phyloP scores from a whole-genome alignment of 306 rosid genomes.

The Cicer arietinum region DNA sequence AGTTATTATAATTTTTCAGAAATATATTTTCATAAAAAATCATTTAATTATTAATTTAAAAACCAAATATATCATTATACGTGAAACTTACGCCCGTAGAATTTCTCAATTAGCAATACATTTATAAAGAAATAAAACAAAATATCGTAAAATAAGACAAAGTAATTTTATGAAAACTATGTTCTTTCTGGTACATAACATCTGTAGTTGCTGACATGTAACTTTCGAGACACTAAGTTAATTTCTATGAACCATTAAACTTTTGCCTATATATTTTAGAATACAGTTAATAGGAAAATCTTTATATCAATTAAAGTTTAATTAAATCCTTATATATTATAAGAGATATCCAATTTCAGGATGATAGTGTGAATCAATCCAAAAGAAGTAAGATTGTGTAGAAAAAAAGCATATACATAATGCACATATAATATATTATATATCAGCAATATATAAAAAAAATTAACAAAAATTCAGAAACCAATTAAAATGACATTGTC shows the following conservation, averaged over 20 bases:
- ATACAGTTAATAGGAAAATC: conserved; percentile 5
- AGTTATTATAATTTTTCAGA: no score
- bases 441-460: conserved; percentile 4
- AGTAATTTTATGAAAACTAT: conserved; percentile 1
- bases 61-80: no score
- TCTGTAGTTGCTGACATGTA: conserved; percentile 26
- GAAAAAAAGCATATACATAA: conserved; percentile 27
- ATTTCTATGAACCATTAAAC: neutral
- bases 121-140: conserved; percentile 22
- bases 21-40: no score
- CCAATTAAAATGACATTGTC: conserved; percentile 16
- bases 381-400: conserved; percentile 38
- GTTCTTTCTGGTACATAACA: conserved; percentile 14
- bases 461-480: conserved; percentile 22
- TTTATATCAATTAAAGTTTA: neutral
- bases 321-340: neutral
- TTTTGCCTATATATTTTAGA: neutral
- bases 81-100: no score
- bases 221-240: neutral
- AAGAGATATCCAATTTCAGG: conserved; percentile 21
- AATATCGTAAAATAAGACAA: conserved; percentile 33
- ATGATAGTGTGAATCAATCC: conserved; percentile 29
- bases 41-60: no score
- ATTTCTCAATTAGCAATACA: neutral
- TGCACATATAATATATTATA: neutral